Evolutionary conservation across 1,284 basidiomycete species (phyloP).

Genomic region (Retiboletus flavoniger): DNA sequence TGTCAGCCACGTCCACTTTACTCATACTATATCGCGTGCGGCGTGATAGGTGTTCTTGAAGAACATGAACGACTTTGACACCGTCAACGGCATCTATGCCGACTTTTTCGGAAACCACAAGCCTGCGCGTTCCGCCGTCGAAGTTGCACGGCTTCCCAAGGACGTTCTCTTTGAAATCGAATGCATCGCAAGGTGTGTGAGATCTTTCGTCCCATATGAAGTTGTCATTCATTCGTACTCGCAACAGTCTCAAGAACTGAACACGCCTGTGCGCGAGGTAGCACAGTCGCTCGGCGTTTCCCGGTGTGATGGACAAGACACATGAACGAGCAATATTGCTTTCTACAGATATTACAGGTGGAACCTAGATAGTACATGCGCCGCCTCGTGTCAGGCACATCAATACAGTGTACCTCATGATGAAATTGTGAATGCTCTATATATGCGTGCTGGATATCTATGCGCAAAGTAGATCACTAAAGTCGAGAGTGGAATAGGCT

Average conservation of each 20-base stretch:
- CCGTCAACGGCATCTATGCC: conserved; percentile 79
- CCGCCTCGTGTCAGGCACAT: not conserved
- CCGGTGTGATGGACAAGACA: too few relatives aligned
- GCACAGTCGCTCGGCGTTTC: too few relatives aligned
- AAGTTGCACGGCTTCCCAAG: conserved; percentile 73
- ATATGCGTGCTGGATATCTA: conserved; percentile 24
- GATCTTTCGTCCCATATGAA: not conserved
- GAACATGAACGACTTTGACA: conserved; percentile 86
- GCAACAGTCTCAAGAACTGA: conserved; percentile 24
- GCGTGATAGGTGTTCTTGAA: conserved; percentile 81
- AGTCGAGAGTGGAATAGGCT: conserved; percentile 6
- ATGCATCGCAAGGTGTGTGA: conserved; percentile 69
- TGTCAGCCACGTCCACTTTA: not conserved
- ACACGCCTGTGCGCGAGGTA: too few relatives aligned
- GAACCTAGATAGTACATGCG: conserved; percentile 7
- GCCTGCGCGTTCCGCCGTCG: conserved; percentile 88
- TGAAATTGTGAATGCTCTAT: conserved; percentile 19
- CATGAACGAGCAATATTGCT: not conserved
- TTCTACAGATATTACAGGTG: conserved; percentile 9
- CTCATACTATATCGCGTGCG: not conserved
- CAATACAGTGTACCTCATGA: too few relatives aligned
- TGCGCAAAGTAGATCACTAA: conserved; percentile 19
- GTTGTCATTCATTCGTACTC: not conserved
- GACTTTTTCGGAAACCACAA: conserved; percentile 87
- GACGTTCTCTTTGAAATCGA: conserved; percentile 91